Conservation (phyloP, 2,329 filamentous ascomycete genomes). For the Aspergillus caelatus region DNA sequence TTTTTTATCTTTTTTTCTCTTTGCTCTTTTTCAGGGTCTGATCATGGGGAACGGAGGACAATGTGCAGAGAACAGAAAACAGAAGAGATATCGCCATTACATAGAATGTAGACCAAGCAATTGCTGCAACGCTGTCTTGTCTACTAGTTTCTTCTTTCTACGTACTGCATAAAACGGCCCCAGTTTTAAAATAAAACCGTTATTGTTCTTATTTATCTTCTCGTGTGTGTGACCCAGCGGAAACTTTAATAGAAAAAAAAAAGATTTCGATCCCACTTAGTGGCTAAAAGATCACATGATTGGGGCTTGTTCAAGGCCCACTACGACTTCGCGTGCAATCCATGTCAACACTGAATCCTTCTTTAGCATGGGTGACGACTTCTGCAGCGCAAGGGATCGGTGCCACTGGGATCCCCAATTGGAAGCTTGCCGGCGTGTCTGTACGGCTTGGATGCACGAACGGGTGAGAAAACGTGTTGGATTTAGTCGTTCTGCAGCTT, state of each 20-base stretch:
- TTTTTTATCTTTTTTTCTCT: no score
- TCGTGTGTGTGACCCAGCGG: not conserved
- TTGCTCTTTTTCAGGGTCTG: not conserved
- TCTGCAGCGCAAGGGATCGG: slow-evolving; percentile 3
- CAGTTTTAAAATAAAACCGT: not conserved
- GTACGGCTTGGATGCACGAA: slow-evolving; percentile 3
- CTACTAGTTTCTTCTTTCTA: not conserved
- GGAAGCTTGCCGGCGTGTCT: slow-evolving; percentile 6
- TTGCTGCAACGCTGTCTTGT: not conserved
- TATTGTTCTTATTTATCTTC: not conserved
- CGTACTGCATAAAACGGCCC: not conserved
- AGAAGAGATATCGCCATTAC: no score
- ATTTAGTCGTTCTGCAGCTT: slow-evolving; percentile 4
- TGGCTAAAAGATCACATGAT: slow-evolving; percentile 15
- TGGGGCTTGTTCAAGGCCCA: slow-evolving; percentile 15
- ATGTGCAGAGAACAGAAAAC: no score
- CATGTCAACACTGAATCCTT: not conserved
- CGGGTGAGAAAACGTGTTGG: not conserved
- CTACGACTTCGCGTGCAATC: slow-evolving; percentile 2
- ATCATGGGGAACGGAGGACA: no score
- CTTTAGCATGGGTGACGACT: slow-evolving; percentile 5
- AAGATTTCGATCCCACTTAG: not conserved
- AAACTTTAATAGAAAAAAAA: not conserved
- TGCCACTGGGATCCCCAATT: slow-evolving; percentile 11
- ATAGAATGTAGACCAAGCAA: not conserved